Percentiles rank a stretch among this genome's conserved stretches.
Conservation (phyloP, 371 early-diverging fungal genomes). For the Mortierella sp. region DNA sequence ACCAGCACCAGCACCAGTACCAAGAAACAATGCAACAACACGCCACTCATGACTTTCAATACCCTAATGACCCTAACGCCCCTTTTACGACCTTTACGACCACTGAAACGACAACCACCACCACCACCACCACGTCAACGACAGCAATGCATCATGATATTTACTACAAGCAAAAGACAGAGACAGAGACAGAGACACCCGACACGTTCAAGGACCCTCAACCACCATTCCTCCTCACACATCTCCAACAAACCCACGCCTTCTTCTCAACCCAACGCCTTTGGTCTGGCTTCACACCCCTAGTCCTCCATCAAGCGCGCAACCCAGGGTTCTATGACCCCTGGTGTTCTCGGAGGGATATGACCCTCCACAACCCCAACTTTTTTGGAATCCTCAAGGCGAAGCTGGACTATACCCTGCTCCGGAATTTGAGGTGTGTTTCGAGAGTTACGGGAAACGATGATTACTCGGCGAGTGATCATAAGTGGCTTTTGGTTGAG, state of each 20-base stretch:
- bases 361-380: slow-evolving; percentile 74
- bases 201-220: slow-evolving; percentile 37
- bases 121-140: slow-evolving; percentile 15
- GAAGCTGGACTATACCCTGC: slow-evolving; percentile 85
- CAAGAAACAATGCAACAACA: slow-evolving; percentile 1
- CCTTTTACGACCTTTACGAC: slow-evolving; percentile 16
- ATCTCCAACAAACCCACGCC: slow-evolving; percentile 16
- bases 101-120: slow-evolving; percentile 19
- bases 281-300: slow-evolving; percentile 62
- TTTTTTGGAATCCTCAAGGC: slow-evolving; percentile 78
- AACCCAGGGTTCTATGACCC: slow-evolving; percentile 88
- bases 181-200: slow-evolving; percentile 4
- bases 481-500: slow-evolving; percentile 79
- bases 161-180: neutral
- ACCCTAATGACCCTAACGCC: slow-evolving; percentile 32
- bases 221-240: slow-evolving; percentile 47
- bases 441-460: slow-evolving; percentile 71
- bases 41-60: slow-evolving; percentile 15
- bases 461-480: slow-evolving; percentile 79
- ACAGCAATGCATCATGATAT: slow-evolving; percentile 10
- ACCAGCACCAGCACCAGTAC: neutral
- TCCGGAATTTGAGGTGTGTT: slow-evolving; percentile 69
- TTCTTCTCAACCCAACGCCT: slow-evolving; percentile 28
- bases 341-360: slow-evolving; percentile 68
- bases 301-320: slow-evolving; percentile 65